Conservation (phyloP, 2,329 filamentous ascomycete genomes). For the Hirsutella thompsonii region DNA sequence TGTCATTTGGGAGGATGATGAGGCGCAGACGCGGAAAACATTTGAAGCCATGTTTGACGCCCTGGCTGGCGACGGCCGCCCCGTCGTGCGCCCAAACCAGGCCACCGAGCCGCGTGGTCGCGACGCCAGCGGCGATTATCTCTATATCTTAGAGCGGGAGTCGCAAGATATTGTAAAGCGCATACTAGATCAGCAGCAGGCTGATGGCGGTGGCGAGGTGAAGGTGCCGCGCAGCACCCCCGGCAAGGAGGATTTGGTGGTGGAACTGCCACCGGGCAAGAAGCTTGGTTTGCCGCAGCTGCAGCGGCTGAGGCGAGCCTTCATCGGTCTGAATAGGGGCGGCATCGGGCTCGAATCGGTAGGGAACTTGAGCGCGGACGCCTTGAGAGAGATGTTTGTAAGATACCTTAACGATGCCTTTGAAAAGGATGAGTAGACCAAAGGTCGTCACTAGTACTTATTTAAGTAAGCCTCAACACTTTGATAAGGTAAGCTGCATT, state of each 20-base stretch:
- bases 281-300: conserved; percentile 61
- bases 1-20: conserved; percentile 62
- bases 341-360: conserved; percentile 47
- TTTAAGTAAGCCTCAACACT: no score
- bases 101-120: conserved; percentile 53
- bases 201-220: conserved; percentile 44
- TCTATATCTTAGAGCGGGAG: conserved; percentile 67
- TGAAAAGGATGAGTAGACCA: conserved; percentile 33
- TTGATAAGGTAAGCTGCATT: no score
- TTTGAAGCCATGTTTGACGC: conserved; percentile 65
- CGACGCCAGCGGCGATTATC: conserved; percentile 58
- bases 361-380: conserved; percentile 37
- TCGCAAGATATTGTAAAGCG: conserved; percentile 64
- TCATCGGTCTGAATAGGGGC: conserved; percentile 61
- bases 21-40: conserved; percentile 38
- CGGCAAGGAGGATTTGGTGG: conserved; percentile 34
- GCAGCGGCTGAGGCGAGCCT: conserved; percentile 66
- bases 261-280: conserved; percentile 50
- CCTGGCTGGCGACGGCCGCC: conserved; percentile 49
- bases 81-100: conserved; percentile 58
- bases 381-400: conserved; percentile 51
- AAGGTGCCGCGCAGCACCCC: conserved; percentile 25
- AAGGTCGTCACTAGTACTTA: not conserved
- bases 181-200: conserved; percentile 59
- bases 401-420: conserved; percentile 54